A percentile compares a stretch with the other conserved stretches of the same genome.
Evolutionary conservation across 176 grass and related monocot species (phyloP).

Genomic region (Triticum monococcum): DNA sequence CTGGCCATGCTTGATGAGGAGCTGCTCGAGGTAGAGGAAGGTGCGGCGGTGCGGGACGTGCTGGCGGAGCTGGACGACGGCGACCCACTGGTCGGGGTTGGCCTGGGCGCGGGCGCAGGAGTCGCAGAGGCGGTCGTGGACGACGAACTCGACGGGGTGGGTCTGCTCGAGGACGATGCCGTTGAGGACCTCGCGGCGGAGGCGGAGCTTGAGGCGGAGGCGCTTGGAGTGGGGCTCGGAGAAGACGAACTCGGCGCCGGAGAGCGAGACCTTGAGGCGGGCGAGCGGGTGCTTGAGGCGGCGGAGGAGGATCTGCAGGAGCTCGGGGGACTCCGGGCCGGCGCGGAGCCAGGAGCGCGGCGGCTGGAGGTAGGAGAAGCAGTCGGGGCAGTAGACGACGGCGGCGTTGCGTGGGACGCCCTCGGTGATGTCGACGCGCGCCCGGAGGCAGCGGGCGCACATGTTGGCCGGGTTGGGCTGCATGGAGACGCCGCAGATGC

Average conservation of each 20-base stretch:
- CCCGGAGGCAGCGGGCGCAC: constrained; percentile 83
- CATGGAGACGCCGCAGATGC: constrained; percentile 86
- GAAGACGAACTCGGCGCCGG: constrained; percentile 87
- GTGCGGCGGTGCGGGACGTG: constrained; percentile 77
- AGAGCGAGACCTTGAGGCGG: constrained; percentile 59
- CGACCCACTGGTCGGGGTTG: constrained; percentile 82
- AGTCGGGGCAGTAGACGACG: constrained; percentile 67
- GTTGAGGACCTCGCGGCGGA: constrained; percentile 75
- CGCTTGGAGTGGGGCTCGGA: constrained; percentile 98
- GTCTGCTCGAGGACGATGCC: constrained; percentile 79
- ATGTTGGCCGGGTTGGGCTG: constrained; percentile 89
- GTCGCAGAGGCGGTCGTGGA: constrained; percentile 80
- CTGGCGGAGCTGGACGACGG: constrained; percentile 79
- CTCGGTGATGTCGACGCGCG: constrained; percentile 70
- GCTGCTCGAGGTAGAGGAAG: constrained; percentile 90
- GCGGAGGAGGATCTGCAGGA: constrained; percentile 80
- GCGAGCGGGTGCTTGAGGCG: constrained; percentile 65
- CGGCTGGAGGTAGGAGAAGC: constrained; percentile 59
- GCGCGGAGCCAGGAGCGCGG: constrained; percentile 63
- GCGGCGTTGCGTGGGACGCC: constrained; percentile 59
- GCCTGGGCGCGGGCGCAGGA: constrained; percentile 59
- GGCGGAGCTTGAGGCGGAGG: constrained; percentile 82
- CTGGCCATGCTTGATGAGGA: constrained; percentile 79
- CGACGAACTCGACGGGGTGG: constrained; percentile 67
- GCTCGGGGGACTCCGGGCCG: constrained; percentile 70